Evolutionary conservation across 768 basidiomycete genomes (phyloP).

Genomic region (Kwoniella botswanensis): DNA sequence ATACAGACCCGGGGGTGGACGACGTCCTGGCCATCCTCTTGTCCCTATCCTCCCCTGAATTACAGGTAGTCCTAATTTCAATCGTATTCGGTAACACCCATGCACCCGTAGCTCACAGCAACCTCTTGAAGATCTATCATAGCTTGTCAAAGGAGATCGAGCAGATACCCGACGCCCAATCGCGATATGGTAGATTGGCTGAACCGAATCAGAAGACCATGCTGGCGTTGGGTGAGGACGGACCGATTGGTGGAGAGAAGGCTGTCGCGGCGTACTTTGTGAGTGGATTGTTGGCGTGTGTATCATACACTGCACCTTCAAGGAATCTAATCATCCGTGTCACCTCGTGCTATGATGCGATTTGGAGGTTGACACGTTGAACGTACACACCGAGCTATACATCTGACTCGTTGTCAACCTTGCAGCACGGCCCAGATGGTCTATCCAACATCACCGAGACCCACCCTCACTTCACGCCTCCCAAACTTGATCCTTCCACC

Average conservation of each 20-base stretch:
- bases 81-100: constrained; percentile 66
- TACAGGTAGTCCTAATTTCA: constrained; percentile 77
- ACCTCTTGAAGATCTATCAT: constrained; percentile 77
- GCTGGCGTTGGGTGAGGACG: constrained; percentile 68
- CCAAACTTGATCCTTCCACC: constrained; percentile 18
- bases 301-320: too few species aligned
- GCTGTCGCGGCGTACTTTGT: constrained; percentile 80
- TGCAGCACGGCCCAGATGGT: constrained; percentile 58
- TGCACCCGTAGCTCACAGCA: constrained; percentile 62
- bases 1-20: constrained; percentile 58
- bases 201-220: constrained; percentile 63
- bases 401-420: not conserved
- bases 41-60: constrained; percentile 65
- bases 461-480: constrained; percentile 56
- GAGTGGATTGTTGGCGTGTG: constrained; percentile 21
- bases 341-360: too few species aligned
- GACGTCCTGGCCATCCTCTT: constrained; percentile 58
- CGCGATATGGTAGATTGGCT: constrained; percentile 69
- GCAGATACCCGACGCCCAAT: constrained; percentile 63
- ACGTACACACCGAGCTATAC: too few species aligned
- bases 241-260: constrained; percentile 72
- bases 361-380: too few species aligned
- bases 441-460: constrained; percentile 57
- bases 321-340: too few species aligned
- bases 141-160: constrained; percentile 64